phyloP scores from a whole-genome alignment of 768 basidiomycete species.

The Boletus eberwhitei region DNA sequence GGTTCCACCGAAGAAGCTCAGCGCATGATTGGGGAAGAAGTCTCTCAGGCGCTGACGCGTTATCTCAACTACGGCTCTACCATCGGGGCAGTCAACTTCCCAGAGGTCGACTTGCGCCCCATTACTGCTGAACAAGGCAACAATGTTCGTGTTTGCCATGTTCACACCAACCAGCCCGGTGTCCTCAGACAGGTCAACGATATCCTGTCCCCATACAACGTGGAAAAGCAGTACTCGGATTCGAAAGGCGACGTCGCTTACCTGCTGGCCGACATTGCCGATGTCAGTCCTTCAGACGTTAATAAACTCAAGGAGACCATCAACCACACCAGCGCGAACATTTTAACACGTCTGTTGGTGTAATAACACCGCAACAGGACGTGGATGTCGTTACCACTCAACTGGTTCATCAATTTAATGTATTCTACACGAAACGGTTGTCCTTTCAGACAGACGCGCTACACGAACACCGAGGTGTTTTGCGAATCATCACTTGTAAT shows the following conservation, averaged over 20 bases:
- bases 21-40: conserved; percentile 94
- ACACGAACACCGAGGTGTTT: not conserved
- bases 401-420: conserved; percentile 37
- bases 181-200: conserved; percentile 95
- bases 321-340: conserved; percentile 76
- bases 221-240: conserved; percentile 99
- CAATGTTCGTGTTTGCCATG: conserved; percentile 88
- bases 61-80: conserved; percentile 94
- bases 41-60: conserved; percentile 75
- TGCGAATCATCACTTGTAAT: not conserved
- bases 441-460: not conserved
- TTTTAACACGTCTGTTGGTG: conserved; percentile 83
- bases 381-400: conserved; percentile 40
- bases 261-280: conserved; percentile 94
- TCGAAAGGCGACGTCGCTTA: conserved; percentile 92
- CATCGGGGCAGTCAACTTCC: conserved; percentile 95
- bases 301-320: conserved; percentile 76
- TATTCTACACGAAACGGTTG: conserved; percentile 14
- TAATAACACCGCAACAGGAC: conserved; percentile 26
- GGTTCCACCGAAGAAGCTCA: conserved; percentile 99
- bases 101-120: conserved; percentile 93
- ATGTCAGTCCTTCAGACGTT: conserved; percentile 80
- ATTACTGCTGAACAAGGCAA: conserved; percentile 80
- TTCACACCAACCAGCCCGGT: conserved; percentile 94
- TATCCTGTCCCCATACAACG: conserved; percentile 90